Conservation (phyloP, 169 alveolate genomes). For the Cardiosporidium cionae region DNA sequence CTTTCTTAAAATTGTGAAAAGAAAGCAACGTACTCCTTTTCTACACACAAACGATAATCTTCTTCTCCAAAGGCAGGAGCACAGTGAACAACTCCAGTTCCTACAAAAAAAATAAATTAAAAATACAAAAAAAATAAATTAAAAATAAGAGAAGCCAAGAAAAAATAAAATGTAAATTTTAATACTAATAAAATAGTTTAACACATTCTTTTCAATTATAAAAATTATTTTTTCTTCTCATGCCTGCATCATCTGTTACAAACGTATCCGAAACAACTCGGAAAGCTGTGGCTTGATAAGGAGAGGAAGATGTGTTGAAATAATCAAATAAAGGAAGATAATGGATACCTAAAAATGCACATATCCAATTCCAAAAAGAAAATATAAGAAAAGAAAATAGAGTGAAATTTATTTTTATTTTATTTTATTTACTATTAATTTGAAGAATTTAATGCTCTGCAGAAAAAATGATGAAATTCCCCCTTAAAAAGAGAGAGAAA, state of each 20-base stretch:
- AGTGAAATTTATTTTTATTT: too few relatives aligned
- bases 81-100: conserved; percentile 95
- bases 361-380: too few relatives aligned
- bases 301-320: conserved; percentile 25
- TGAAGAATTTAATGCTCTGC: too few relatives aligned
- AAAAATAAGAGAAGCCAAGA: not conserved
- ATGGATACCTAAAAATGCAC: conserved; percentile 59
- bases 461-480: too few relatives aligned
- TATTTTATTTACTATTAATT: too few relatives aligned
- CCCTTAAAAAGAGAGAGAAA: too few relatives aligned
- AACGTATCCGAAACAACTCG: conserved; percentile 10
- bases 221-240: not conserved
- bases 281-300: conserved; percentile 1
- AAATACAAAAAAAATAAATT: not conserved
- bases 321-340: conserved; percentile 85
- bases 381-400: too few relatives aligned
- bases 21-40: not conserved
- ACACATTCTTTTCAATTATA: not conserved
- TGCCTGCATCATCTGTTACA: conserved; percentile 15
- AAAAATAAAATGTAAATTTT: not conserved
- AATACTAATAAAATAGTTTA: not conserved
- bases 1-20: too few relatives aligned
- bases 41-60: conserved; percentile 19
- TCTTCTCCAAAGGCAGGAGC: conserved; percentile 58
- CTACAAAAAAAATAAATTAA: conserved; percentile 26